Percentiles rank a stretch among this genome's conserved stretches.
These are phyloP conservation scores for Fraxinus greggii DNA, from an alignment of 305 asterid species.

Conservation along the genomic window DNA sequence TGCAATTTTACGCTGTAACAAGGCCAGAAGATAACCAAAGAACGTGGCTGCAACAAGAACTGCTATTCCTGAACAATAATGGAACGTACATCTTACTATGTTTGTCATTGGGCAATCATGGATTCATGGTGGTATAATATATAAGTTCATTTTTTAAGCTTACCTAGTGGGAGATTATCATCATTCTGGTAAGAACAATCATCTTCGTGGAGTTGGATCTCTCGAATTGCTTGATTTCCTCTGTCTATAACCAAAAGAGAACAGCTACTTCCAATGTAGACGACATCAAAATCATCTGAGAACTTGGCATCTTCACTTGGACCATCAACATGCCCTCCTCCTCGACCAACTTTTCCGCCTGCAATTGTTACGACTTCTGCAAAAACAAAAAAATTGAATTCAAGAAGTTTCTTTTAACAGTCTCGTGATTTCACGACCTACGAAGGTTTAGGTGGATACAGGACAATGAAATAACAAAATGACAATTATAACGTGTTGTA, in stretches of 20 bases:
- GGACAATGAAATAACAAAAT: background rate
- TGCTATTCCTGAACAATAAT: slow-evolving; percentile 58
- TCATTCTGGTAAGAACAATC: slow-evolving; percentile 63
- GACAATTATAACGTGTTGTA: background rate
- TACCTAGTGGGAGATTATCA: slow-evolving; percentile 65
- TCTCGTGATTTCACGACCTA: background rate
- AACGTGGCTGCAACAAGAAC: slow-evolving; percentile 77
- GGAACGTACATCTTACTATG: background rate
- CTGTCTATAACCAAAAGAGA: slow-evolving; percentile 82
- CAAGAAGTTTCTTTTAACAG: background rate
- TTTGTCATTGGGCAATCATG: background rate
- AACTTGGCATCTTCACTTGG: slow-evolving; percentile 92
- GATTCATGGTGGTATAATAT: background rate
- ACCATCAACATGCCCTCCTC: slow-evolving; percentile 91
- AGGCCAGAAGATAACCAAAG: slow-evolving; percentile 86
- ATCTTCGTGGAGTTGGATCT: slow-evolving; percentile 73
- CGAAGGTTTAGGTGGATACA: background rate
- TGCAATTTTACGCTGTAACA: slow-evolving; percentile 62
- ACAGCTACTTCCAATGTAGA: slow-evolving; percentile 78
- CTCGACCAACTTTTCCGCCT: slow-evolving; percentile 74
- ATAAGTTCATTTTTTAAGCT: background rate
- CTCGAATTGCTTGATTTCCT: slow-evolving; percentile 92
- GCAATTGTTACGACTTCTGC: slow-evolving; percentile 89
- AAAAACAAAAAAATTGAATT: background rate
- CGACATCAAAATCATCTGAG: slow-evolving; percentile 80